phyloP scores from a whole-genome alignment of 1,284 basidiomycete species.

The Fomitopsis pinicola region DNA sequence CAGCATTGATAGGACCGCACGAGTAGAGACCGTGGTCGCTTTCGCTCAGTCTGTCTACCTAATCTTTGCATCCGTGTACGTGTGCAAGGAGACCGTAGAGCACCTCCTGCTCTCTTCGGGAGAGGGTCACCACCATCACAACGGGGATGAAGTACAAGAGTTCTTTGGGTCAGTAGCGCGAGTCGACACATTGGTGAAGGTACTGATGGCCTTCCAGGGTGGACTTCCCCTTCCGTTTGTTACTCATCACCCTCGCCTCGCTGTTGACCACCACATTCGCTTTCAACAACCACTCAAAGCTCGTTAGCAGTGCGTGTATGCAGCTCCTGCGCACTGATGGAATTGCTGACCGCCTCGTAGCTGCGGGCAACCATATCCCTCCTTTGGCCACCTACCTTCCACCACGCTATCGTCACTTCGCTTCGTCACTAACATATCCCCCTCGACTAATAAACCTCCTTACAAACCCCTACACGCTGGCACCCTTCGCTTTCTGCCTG shows the following conservation, averaged over 20 bases:
- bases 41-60: conserved; percentile 90
- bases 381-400: conserved; percentile 41
- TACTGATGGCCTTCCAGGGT: conserved; percentile 40
- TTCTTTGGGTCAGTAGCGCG: conserved; percentile 33
- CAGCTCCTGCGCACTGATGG: neutral
- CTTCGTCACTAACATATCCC: conserved; percentile 30
- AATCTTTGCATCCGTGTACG: conserved; percentile 87
- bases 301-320: conserved; percentile 56
- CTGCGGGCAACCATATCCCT: conserved; percentile 52
- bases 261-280: conserved; percentile 48
- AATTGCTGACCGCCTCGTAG: conserved; percentile 25
- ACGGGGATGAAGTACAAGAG: conserved; percentile 39
- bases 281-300: conserved; percentile 64
- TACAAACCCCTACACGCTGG: conserved; percentile 50
- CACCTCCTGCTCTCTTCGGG: conserved; percentile 67
- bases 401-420: conserved; percentile 32
- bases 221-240: conserved; percentile 62
- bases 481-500: conserved; percentile 37
- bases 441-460: conserved; percentile 36
- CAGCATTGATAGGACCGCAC: conserved; percentile 49
- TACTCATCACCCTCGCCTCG: conserved; percentile 54
- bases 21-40: conserved; percentile 74
- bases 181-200: neutral
- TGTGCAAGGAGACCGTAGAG: conserved; percentile 91
- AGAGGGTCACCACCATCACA: conserved; percentile 64